A percentile compares a stretch with the other conserved stretches of the same genome.
Evolutionary conservation across 768 basidiomycete species (phyloP).

Genomic region (Tylopilus cervinicoccineus): DNA sequence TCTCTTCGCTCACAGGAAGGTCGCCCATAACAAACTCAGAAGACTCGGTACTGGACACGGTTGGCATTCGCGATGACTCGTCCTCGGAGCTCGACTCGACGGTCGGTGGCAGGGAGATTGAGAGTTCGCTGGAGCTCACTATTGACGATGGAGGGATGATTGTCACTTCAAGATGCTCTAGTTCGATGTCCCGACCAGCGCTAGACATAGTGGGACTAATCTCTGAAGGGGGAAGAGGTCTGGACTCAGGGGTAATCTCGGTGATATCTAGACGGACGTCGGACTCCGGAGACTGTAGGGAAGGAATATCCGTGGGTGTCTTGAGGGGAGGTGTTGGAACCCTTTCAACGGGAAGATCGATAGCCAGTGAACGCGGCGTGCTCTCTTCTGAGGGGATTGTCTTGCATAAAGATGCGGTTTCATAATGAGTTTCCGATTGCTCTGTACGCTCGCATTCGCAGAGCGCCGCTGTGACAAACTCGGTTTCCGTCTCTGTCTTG

Average conservation of each 20-base stretch:
- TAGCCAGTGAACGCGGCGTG: conserved; percentile 35
- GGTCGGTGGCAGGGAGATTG: conserved; percentile 26
- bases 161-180: conserved; percentile 13
- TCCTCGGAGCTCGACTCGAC: conserved; percentile 32
- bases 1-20: conserved; percentile 27
- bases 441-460: conserved; percentile 31
- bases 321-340: conserved; percentile 25
- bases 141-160: conserved; percentile 13
- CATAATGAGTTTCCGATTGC: conserved; percentile 46
- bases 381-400: conserved; percentile 35
- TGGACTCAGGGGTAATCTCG: conserved; percentile 20
- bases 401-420: conserved; percentile 43
- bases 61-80: conserved; percentile 31
- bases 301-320: conserved; percentile 25
- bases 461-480: conserved; percentile 44
- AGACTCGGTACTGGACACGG: conserved; percentile 40
- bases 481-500: conserved; percentile 34
- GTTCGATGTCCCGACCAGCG: conserved; percentile 19
- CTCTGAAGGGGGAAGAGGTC: conserved; percentile 41
- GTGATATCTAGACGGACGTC: conserved; percentile 14
- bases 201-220: conserved; percentile 27
- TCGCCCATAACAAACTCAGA: conserved; percentile 31
- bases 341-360: conserved; percentile 26
- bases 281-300: conserved; percentile 26
- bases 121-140: conserved; percentile 22